Conservation (phyloP, 805 yeast species). For the Metschnikowia cerradonensis region DNA sequence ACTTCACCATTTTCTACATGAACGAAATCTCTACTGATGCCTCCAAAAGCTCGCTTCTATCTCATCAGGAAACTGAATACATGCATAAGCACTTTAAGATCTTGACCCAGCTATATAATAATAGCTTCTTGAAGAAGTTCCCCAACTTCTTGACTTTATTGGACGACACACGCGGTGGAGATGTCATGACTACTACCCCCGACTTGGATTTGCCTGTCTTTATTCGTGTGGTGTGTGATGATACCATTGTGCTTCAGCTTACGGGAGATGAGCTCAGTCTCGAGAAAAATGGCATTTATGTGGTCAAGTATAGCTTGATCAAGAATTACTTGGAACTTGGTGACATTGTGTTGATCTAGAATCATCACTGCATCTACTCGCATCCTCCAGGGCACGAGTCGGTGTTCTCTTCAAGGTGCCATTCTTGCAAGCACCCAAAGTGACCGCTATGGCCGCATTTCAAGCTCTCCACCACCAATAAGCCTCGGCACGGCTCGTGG, state of each 20-base stretch:
- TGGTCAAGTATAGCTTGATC: constrained; percentile 56
- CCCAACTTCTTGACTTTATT: constrained; percentile 69
- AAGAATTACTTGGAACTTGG: constrained; percentile 32
- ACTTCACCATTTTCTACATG: constrained; percentile 57
- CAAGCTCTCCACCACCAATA: constrained; percentile 51
- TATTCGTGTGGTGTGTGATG: constrained; percentile 48
- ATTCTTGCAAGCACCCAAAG: constrained; percentile 67
- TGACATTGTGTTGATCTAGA: constrained; percentile 34
- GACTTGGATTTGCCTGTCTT: constrained; percentile 76
- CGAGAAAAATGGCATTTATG: constrained; percentile 64
- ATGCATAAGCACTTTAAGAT: constrained; percentile 65
- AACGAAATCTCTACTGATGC: constrained; percentile 21
- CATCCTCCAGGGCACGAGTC: constrained; percentile 81
- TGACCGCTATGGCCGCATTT: constrained; percentile 89
- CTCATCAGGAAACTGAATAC: constrained; percentile 59
- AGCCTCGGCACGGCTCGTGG: constrained; percentile 69
- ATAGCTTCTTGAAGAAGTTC: constrained; percentile 59
- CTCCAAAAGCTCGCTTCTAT: constrained; percentile 29
- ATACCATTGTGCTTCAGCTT: constrained; percentile 24
- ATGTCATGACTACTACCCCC: constrained; percentile 78
- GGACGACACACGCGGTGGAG: constrained; percentile 60
- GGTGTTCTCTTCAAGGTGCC: constrained; percentile 68
- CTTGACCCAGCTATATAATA: constrained; percentile 59
- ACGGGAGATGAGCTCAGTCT: constrained; percentile 28
- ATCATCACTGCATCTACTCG: constrained; percentile 3